A percentile compares a stretch with the other conserved stretches of the same genome.
Conservation (phyloP, 2,329 filamentous ascomycete genomes). For the Aspergillus fructus region DNA sequence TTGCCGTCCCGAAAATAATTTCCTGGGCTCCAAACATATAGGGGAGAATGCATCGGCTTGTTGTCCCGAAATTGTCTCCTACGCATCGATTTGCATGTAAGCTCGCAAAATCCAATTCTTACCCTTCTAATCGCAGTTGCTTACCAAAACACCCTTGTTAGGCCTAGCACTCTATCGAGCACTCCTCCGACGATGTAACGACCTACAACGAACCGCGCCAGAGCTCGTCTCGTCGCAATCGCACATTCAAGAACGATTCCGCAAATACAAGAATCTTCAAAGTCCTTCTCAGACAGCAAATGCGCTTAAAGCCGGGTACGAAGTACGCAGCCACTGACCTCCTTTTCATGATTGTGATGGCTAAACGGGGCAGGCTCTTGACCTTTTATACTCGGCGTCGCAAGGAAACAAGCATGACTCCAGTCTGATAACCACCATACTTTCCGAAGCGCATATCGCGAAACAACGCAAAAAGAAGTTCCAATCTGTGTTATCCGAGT, state of each 20-base stretch:
- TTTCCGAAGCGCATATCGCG: constrained; percentile 24
- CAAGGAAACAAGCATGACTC: constrained; percentile 27
- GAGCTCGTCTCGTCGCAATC: constrained; percentile 26
- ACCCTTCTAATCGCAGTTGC: not conserved
- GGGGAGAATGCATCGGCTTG: constrained; percentile 36
- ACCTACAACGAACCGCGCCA: constrained; percentile 24
- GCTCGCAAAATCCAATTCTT: constrained; percentile 7
- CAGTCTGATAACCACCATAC: constrained; percentile 24
- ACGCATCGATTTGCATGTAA: constrained; percentile 48
- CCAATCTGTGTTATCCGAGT: constrained; percentile 20
- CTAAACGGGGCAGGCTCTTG: constrained; percentile 33
- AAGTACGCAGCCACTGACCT: constrained; percentile 26
- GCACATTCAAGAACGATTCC: constrained; percentile 39
- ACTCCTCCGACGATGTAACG: constrained; percentile 43
- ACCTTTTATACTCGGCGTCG: constrained; percentile 36
- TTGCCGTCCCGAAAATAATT: not conserved
- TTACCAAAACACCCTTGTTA: constrained; percentile 16
- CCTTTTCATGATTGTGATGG: not conserved
- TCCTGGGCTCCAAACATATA: constrained; percentile 7
- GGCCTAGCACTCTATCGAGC: constrained; percentile 47
- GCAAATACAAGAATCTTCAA: constrained; percentile 36
- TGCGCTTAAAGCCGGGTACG: constrained; percentile 43
- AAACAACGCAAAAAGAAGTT: constrained; percentile 22
- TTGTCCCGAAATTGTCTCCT: constrained; percentile 35
- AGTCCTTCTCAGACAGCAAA: constrained; percentile 41